These are phyloP conservation scores for Gentiana macrophylla DNA, from an alignment of 257 asterid species.

Conservation along the genomic window DNA sequence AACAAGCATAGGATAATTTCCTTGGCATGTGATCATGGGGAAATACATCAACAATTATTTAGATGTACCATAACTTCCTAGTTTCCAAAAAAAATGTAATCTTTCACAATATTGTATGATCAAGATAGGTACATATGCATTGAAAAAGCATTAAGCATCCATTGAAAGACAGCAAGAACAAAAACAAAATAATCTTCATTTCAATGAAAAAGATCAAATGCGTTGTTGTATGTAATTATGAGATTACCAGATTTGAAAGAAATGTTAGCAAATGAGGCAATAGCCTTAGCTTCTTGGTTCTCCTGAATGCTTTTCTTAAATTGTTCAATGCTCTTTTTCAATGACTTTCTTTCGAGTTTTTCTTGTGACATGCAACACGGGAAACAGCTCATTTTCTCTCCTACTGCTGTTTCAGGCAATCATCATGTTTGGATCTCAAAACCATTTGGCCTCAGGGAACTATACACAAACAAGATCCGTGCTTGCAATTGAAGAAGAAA, in stretches of 20 bases:
- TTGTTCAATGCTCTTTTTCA: constrained; percentile 18
- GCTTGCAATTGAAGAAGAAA: constrained; percentile 9
- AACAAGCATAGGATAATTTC: no score
- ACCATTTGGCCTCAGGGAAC: constrained; percentile 9
- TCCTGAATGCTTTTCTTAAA: constrained; percentile 14
- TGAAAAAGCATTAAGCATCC: background rate
- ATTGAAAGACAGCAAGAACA: background rate
- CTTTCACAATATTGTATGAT: no score
- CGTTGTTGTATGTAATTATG: background rate
- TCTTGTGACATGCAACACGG: constrained; percentile 62
- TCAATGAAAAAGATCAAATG: background rate
- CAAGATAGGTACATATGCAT: no score
- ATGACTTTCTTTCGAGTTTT: constrained; percentile 15
- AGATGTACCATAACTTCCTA: no score
- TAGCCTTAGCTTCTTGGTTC: constrained; percentile 2
- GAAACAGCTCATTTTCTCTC: constrained; percentile 52
- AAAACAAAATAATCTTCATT: background rate
- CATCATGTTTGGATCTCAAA: constrained; percentile 19
- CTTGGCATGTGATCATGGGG: no score
- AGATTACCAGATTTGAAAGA: constrained; percentile 23
- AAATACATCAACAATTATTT: no score
- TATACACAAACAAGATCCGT: background rate
- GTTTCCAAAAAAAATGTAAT: no score
- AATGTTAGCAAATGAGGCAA: constrained; percentile 27
- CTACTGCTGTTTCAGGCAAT: constrained; percentile 13